Base-by-base conservation (phyloP, 345 rosid genomes). In the Abelmoschus esculentus region DNA sequence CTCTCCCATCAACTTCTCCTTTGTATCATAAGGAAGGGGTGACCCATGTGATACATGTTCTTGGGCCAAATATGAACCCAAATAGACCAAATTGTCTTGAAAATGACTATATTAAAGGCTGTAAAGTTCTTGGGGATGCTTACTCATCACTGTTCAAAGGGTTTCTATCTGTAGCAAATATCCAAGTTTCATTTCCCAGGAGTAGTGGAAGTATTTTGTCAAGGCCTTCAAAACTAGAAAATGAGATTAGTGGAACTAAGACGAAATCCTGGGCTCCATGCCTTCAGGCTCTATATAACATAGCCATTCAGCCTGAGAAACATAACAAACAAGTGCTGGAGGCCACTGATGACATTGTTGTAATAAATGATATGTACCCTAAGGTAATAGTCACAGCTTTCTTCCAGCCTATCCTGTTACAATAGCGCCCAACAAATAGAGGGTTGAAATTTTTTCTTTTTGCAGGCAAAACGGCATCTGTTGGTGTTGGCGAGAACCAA, bases 31-130 rank as follows among this genome's bases (percentile, higher is more conserved):
- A 77, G 77, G 96, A 95, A 87, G 91, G 93, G 13, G 80, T 95
- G 76, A 79, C 93, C 57, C 96, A 95, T 74, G 86, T 91, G 70
- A 87, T 95, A 80, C 97, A 95, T 82, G 96, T 95, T 74, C 90
- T 95, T 82, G 97, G 99, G 60, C 99, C 99, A 46, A 91, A 95
- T 76, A 91, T 91, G 99, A 95, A 95, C 73, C 96, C 92, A 26
- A 79, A 79, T 47, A 84, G 96, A 76, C 97, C 99, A 40, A 80
- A 95, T 74, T 86, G 78, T 69, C 89, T 95, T 26, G 73, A 80
- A 26, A 72, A 76, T 22, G 91, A 95, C 85, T 95, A 95, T 74
- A 59, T 55, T 70, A 86, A 80, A 57, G 99, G 96, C 71, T 87
- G 96, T 83, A 76, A 83, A 75, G 71, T 86, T 83, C 99, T 91